A percentile compares a stretch with the other conserved stretches of the same genome.
phyloP scores from a whole-genome alignment of 2,329 filamentous ascomycete species.

The Talaromyces islandicus region DNA sequence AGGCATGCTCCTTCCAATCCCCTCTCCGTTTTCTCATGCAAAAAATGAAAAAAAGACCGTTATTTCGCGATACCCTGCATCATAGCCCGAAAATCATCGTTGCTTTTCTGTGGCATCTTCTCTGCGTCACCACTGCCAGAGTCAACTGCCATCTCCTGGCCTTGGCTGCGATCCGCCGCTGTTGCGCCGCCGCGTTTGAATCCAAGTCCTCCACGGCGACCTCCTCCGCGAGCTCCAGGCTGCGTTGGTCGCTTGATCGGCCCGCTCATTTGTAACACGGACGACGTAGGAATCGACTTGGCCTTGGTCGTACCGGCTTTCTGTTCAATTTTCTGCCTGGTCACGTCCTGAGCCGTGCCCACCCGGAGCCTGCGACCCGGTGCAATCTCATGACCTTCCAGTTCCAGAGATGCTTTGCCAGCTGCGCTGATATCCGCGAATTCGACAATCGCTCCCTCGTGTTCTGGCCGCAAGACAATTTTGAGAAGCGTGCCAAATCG shows the following conservation, averaged over 20 bases:
- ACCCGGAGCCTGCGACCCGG: constrained; percentile 38
- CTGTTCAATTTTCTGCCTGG: constrained; percentile 35
- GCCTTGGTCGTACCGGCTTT: constrained; percentile 34
- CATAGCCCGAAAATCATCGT: constrained; percentile 53
- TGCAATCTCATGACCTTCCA: constrained; percentile 42
- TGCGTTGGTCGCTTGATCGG: constrained; percentile 43
- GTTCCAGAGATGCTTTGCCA: constrained; percentile 51
- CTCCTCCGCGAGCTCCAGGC: constrained; percentile 33
- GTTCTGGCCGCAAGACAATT: constrained; percentile 71
- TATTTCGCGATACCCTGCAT: constrained; percentile 36
- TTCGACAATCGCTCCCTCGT: constrained; percentile 81
- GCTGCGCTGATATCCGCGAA: constrained; percentile 64
- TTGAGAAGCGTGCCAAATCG: constrained; percentile 66
- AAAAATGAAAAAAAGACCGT: constrained; percentile 10
- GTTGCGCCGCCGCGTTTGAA: constrained; percentile 37
- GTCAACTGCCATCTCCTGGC: constrained; percentile 3
- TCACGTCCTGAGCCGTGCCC: constrained; percentile 49
- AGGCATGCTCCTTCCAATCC: not conserved
- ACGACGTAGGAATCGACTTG: constrained; percentile 32
- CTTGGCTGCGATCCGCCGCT: constrained; percentile 8
- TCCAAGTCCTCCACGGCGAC: constrained; percentile 45
- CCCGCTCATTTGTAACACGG: constrained; percentile 21
- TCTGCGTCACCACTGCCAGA: constrained; percentile 16
- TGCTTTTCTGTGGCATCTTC: constrained; percentile 41
- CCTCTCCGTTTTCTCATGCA: not conserved